Evolutionary conservation across 2,329 filamentous ascomycete genomes (phyloP).

Genomic region (Kalmusia sp.): DNA sequence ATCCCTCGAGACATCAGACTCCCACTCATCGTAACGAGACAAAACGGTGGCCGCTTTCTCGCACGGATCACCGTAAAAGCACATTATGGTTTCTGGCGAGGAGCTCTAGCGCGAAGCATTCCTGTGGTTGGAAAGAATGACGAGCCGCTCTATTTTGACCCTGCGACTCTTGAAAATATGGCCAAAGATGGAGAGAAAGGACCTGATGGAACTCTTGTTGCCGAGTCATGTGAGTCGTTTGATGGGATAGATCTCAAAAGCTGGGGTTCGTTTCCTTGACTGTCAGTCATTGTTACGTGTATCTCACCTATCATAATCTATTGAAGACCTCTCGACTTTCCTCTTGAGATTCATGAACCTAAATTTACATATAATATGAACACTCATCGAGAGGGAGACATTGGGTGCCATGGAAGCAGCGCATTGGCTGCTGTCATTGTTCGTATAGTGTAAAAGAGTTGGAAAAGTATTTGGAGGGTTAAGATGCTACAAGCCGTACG

Average conservation of each 20-base stretch:
- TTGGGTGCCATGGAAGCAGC: too few relatives aligned
- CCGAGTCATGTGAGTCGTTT: background rate
- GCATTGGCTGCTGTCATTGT: too few relatives aligned
- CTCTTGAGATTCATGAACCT: too few relatives aligned
- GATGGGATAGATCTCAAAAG: background rate
- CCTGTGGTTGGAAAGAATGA: conserved; percentile 4
- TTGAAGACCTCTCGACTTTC: too few relatives aligned
- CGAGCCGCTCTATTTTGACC: conserved; percentile 7
- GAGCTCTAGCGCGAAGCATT: background rate
- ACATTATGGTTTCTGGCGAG: conserved; percentile 6
- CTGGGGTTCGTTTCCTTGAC: conserved; percentile 3
- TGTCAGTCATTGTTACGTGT: too few relatives aligned
- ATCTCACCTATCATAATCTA: too few relatives aligned
- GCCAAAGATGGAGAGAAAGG: background rate
- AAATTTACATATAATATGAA: too few relatives aligned
- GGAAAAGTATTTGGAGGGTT: too few relatives aligned
- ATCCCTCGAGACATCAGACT: conserved; percentile 5
- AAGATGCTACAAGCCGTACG: too few relatives aligned
- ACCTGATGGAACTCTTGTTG: conserved; percentile 1
- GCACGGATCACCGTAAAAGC: background rate
- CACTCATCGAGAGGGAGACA: too few relatives aligned
- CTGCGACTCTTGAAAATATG: background rate
- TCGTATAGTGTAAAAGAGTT: too few relatives aligned
- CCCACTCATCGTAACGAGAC: conserved; percentile 7
- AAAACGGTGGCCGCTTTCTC: background rate